These are phyloP conservation scores for Penicillium nucicola DNA, from an alignment of 495 filamentous ascomycete genomes.

Conservation along the genomic window DNA sequence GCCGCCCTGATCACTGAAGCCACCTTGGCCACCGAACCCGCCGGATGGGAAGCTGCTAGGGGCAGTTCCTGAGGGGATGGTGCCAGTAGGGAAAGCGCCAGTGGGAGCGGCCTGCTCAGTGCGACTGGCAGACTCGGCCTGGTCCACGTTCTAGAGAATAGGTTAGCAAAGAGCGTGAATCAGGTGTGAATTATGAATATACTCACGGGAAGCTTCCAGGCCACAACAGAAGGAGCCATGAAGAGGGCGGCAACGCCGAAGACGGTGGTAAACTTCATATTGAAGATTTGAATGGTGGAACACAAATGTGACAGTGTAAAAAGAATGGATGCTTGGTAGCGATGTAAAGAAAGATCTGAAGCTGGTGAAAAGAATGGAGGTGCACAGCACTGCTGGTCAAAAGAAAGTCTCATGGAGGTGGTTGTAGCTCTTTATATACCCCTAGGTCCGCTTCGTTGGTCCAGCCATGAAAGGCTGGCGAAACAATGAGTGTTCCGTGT, in stretches of 20 bases:
- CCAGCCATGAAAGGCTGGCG: background rate
- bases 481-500: background rate
- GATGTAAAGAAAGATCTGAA: constrained; percentile 15
- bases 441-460: background rate
- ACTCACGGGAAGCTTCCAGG: constrained; percentile 13
- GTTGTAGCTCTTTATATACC: constrained; percentile 14
- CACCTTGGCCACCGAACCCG: background rate
- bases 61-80: constrained; percentile 1
- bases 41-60: constrained; percentile 1
- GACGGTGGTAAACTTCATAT: constrained; percentile 32
- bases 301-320: constrained; percentile 1
- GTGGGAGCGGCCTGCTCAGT: constrained; percentile 10
- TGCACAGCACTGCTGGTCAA: constrained; percentile 25
- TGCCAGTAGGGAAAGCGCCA: constrained; percentile 5
- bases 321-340: constrained; percentile 20
- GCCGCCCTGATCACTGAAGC: background rate
- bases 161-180: background rate
- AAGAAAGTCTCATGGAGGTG: constrained; percentile 3
- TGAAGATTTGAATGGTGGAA: constrained; percentile 11
- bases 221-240: constrained; percentile 22
- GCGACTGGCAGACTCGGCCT: constrained; percentile 7
- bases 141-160: background rate
- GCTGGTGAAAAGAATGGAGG: constrained; percentile 20
- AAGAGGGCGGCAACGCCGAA: constrained; percentile 26
- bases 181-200: background rate